phyloP scores from a whole-genome alignment of 768 basidiomycete species.

The Tubosaeta sp. region DNA sequence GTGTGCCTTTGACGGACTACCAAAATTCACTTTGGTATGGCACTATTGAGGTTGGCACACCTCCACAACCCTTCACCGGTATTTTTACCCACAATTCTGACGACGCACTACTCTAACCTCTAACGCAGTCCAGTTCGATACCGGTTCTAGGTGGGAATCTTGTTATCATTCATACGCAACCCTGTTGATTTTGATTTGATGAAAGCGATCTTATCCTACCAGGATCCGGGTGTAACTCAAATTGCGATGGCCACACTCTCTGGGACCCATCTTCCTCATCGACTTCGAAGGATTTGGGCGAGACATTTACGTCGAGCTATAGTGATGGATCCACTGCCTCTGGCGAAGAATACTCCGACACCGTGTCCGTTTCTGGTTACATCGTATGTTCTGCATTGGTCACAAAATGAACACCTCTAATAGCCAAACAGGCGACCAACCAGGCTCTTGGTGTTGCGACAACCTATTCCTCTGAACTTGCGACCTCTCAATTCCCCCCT shows the following conservation, averaged over 20 bases:
- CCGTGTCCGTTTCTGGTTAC: conserved; percentile 2
- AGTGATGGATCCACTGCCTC: conserved; percentile 32
- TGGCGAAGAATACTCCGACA: conserved; percentile 38
- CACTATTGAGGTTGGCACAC: conserved; percentile 10
- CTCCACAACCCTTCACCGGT: not conserved
- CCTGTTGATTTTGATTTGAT: not conserved
- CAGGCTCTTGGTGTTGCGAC: conserved; percentile 10
- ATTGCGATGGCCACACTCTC: conserved; percentile 27
- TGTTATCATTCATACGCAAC: not conserved
- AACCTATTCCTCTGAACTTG: not conserved
- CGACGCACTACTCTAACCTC: too few relatives aligned
- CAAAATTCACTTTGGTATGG: conserved; percentile 9
- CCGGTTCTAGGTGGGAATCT: conserved; percentile 11
- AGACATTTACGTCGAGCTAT: conserved; percentile 29
- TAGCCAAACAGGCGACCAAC: not conserved
- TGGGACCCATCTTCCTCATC: conserved; percentile 24
- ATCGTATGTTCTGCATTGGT: not conserved
- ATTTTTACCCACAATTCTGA: not conserved
- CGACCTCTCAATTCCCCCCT: not conserved
- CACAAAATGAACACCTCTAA: not conserved
- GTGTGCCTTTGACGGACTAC: too few relatives aligned
- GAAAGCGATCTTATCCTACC: conserved; percentile 17
- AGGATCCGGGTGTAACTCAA: not conserved
- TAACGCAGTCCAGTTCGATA: conserved; percentile 23
- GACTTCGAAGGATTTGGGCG: conserved; percentile 20